Evolutionary conservation across 2,329 filamentous ascomycete species (phyloP).

Genomic region (Sphaerulina populicola): DNA sequence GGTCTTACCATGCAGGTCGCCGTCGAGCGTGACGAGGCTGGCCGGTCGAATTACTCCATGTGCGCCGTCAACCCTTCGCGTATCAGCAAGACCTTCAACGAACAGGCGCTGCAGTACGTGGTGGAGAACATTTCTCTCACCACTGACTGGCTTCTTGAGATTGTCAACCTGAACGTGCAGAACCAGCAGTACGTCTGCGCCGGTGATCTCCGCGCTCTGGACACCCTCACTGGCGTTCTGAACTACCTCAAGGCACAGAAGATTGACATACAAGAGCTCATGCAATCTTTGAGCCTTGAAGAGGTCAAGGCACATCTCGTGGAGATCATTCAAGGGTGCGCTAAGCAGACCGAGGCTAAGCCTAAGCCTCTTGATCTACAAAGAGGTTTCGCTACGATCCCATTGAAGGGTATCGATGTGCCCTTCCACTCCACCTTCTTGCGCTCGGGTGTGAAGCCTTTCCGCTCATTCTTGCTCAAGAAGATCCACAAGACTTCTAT

Average conservation of each 20-base stretch:
- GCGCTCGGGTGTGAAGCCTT: conserved; percentile 95
- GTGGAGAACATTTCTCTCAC: conserved; percentile 91
- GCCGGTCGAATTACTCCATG: conserved; percentile 98
- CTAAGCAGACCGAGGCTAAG: conserved; percentile 80
- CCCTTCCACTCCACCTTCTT: conserved; percentile 99
- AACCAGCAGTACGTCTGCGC: conserved; percentile 64
- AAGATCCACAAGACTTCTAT: conserved; percentile 99
- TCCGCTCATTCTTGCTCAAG: conserved; percentile 96
- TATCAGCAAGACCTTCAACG: conserved; percentile 97
- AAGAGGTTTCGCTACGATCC: conserved; percentile 94
- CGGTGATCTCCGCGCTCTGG: conserved; percentile 57
- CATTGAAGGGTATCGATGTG: conserved; percentile 93
- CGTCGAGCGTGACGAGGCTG: conserved; percentile 86
- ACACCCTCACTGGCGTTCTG: conserved; percentile 65
- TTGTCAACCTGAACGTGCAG: conserved; percentile 86
- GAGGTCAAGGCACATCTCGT: conserved; percentile 84
- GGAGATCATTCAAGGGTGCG: conserved; percentile 83
- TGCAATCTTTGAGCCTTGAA: conserved; percentile 75
- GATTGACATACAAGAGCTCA: conserved; percentile 91
- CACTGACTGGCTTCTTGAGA: conserved; percentile 92
- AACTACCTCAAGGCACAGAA: conserved; percentile 97
- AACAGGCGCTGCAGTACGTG: conserved; percentile 92
- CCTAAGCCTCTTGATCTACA: conserved; percentile 80
- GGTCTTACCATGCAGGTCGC: conserved; percentile 98
- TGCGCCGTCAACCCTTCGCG: conserved; percentile 97